A percentile compares a stretch with the other conserved stretches of the same genome.
phyloP scores from a whole-genome alignment of 768 basidiomycete genomes.

The Gloeostereum incarnatum region DNA sequence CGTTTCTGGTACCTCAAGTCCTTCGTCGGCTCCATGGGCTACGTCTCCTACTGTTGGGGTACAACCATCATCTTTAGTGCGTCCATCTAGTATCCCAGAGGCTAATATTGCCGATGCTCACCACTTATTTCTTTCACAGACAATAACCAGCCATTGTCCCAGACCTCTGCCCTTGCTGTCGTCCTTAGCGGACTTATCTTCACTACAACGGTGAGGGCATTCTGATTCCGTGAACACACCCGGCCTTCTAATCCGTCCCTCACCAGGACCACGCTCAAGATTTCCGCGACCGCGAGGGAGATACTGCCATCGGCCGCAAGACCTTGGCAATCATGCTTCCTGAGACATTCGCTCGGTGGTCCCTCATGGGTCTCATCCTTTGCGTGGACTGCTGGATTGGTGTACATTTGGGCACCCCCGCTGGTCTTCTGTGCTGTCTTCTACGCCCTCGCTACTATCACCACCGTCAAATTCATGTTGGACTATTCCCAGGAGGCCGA shows the following conservation, averaged over 20 bases:
- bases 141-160: constrained; percentile 9
- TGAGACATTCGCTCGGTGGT: constrained; percentile 12
- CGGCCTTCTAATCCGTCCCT: background rate
- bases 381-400: constrained; percentile 9
- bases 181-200: constrained; percentile 21
- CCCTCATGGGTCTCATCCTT: constrained; percentile 8
- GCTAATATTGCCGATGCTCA: background rate
- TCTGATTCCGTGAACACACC: constrained; percentile 3
- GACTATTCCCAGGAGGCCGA: constrained; percentile 12
- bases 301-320: constrained; percentile 13
- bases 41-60: constrained; percentile 15
- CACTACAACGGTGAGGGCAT: constrained; percentile 22
- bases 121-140: constrained; percentile 4
- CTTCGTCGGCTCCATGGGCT: constrained; percentile 11
- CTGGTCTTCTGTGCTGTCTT: constrained; percentile 3
- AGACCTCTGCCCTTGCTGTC: constrained; percentile 14
- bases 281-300: constrained; percentile 13
- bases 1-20: constrained; percentile 11
- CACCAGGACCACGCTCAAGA: constrained; percentile 16
- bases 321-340: constrained; percentile 13
- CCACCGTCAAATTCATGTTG: constrained; percentile 8
- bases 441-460: constrained; percentile 2
- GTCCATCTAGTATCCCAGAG: background rate
- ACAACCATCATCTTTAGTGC: constrained; percentile 12
- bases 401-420: constrained; percentile 11